Percentiles rank a stretch among this genome's conserved stretches.
These are phyloP conservation scores for Solanum paucissectum DNA, from an alignment of 257 asterid species.

Conservation along the genomic window DNA sequence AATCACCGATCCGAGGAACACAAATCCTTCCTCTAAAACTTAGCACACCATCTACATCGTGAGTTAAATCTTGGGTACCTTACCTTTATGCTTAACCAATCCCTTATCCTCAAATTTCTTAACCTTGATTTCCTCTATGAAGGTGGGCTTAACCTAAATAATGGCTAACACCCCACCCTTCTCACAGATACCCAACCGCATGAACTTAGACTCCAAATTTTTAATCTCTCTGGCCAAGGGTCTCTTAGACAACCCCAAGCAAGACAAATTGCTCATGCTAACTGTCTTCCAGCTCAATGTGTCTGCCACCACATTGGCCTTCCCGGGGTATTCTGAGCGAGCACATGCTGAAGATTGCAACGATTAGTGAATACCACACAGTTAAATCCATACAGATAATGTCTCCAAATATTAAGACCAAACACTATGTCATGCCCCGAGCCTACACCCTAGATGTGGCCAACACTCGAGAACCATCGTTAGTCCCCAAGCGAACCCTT, in stretches of 20 bases:
- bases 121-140: not conserved
- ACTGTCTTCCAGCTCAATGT: not conserved
- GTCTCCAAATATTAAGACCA: too few species aligned
- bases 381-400: not conserved
- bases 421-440: not conserved
- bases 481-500: too few species aligned
- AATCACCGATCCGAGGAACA: not conserved
- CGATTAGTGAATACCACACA: not conserved
- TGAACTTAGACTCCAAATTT: not conserved
- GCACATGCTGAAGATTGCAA: not conserved
- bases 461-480: too few species aligned
- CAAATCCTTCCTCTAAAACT: not conserved
- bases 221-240: not conserved
- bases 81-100: not conserved
- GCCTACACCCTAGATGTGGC: too few species aligned
- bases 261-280: not conserved
- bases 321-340: too few species aligned
- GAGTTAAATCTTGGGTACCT: not conserved
- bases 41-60: not conserved
- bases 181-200: not conserved
- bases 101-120: not conserved
- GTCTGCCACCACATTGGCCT: too few species aligned
- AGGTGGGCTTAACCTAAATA: not conserved
- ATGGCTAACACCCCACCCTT: not conserved
- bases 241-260: not conserved